Base-by-base conservation (phyloP, 108 stramenopile genomes). In the Nannochloropsis salina region DNA sequence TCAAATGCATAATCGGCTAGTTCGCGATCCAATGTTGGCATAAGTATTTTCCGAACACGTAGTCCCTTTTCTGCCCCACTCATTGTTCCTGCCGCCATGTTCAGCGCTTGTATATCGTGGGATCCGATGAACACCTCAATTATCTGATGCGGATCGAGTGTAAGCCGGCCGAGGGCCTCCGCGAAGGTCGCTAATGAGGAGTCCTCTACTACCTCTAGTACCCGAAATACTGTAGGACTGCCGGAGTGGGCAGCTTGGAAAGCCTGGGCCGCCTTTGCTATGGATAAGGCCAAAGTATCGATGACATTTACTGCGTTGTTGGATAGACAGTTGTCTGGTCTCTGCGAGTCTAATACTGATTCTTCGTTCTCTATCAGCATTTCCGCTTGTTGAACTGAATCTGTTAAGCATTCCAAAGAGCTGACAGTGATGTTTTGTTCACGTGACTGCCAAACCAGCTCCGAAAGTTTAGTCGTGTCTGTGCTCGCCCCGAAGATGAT, bases 401-500 rank as follows among this genome's bases (percentile, higher is more conserved):
- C 31, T 31, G 31, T 31, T 15, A 74, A 74, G 61, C 15, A n/a
- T 2, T 74, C 61, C 61, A 74, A 74, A n/a, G 6, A 6, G 61
- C 61, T n/a, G 4, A n/a, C 61, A 74, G 15, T n/a, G 20, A 74
- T 74, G 20, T 15, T 74, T n/a, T 15, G 20, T n/a, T 6, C 6
- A n/a, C 61, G 61, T 74, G 61, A 74, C 61, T 74, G 61, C 61
- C 61, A 74, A 3, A 74, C 61, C 61, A 74, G n/a, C n/a, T 74
- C 61, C n/a, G 61, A 74, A n/a, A 74, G 61, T n/a, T n/a, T 15
- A n/a, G 61, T 74, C 6, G 61, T 74, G 61, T 74, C 61, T n/a
- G 3, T 74, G 61, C 61, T 74, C 61, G 61, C 61, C 20, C 61
- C 61, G n/a, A 74, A 74, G 61, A 74, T 74, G 61, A 15, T n/a